Conservation (phyloP, 371 early-diverging fungal species). For the Haplosporangium sp. region DNA sequence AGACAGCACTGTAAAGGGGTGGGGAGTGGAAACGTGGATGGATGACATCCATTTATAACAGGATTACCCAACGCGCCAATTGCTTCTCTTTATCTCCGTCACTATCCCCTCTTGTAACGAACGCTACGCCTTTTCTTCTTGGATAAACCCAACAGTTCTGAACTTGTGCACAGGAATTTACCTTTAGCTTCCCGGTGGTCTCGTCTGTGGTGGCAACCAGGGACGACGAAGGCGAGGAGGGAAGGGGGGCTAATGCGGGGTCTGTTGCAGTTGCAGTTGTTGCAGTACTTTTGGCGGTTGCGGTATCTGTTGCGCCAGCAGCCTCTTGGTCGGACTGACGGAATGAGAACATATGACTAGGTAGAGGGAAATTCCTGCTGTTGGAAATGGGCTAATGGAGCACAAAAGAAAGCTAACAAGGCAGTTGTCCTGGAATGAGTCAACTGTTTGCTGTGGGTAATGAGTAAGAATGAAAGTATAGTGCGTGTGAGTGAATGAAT, state of each 20-base stretch:
- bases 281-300: background rate
- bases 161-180: too few relatives aligned
- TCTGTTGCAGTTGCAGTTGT: background rate
- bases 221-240: too few relatives aligned
- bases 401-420: background rate
- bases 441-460: too few relatives aligned
- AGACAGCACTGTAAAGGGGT: constrained; percentile 38
- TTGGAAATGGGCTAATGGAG: background rate
- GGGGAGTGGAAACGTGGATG: too few relatives aligned
- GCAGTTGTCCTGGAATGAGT: background rate
- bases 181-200: too few relatives aligned
- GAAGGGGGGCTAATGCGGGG: background rate
- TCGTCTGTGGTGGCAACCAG: too few relatives aligned
- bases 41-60: too few relatives aligned
- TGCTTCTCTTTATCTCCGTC: background rate
- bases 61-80: constrained; percentile 1
- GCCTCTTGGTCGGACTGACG: constrained; percentile 16
- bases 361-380: background rate
- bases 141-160: too few relatives aligned
- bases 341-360: constrained; percentile 20
- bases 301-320: constrained; percentile 1
- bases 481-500: background rate
- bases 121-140: too few relatives aligned
- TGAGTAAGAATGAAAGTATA: background rate
- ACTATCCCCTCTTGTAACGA: too few relatives aligned